Percentiles rank a stretch among this genome's conserved stretches.
These are phyloP conservation scores for Isatis tinctoria DNA, from an alignment of 345 rosid genomes.

Conservation along the genomic window DNA sequence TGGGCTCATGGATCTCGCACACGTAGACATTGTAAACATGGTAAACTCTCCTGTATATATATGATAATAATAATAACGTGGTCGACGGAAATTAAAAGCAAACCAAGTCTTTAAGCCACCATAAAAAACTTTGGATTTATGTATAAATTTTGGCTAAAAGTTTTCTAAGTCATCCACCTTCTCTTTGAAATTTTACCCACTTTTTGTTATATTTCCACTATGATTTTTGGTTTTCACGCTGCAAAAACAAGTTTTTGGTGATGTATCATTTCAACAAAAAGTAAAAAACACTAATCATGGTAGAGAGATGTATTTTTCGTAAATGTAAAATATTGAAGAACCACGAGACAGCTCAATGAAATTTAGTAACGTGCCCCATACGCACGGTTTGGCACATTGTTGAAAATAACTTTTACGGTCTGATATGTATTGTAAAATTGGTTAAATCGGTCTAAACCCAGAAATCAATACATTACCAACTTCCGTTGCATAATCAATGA, in stretches of 20 bases:
- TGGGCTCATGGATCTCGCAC: no score
- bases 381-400: background rate
- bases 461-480: background rate
- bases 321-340: background rate
- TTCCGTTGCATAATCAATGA: background rate
- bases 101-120: background rate
- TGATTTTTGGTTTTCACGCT: background rate
- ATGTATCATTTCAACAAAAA: background rate
- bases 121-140: background rate
- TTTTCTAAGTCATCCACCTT: no score
- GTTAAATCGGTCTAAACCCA: background rate
- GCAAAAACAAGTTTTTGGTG: background rate
- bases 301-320: background rate
- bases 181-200: background rate
- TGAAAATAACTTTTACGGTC: background rate
- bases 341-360: background rate
- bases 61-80: no score
- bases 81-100: no score
- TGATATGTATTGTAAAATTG: background rate
- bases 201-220: background rate
- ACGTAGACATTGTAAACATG: no score
- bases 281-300: background rate
- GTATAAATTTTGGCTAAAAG: no score
- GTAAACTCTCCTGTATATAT: no score
- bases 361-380: background rate